Evolutionary conservation across 2,329 filamentous ascomycete genomes (phyloP), one percentile per base, ranked within the genome.

Genomic region (Fusarium veterinarium): DNA sequence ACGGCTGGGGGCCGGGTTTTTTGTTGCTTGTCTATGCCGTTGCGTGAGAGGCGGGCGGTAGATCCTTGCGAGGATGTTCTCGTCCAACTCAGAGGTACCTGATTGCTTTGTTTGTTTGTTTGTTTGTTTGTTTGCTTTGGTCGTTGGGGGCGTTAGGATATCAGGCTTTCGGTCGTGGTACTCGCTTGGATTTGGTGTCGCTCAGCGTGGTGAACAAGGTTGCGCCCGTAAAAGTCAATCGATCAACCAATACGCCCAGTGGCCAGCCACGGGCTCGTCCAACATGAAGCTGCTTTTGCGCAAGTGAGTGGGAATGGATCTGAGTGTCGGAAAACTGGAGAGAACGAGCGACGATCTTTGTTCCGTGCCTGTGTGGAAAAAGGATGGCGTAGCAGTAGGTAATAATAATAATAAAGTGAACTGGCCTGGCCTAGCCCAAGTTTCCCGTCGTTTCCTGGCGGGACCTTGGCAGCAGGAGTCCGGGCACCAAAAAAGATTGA

Each of bases 381-480:
- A 58, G 60, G 59, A 64, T 46, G 62, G 57, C 53, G 30, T 51
- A 51, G 44, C 28, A 53, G 53, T 67, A 52, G 16, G 14, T n/a
- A 46, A 11, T 31, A 30, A 56, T 63, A 64, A 45, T 28, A 62
- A 69, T 58, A 58, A 63, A 68, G 63, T 61, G 28, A 64, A 51
- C 62, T 65, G 46, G 30, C 37, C 60, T 60, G 31, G 53, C 57
- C 70, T 68, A 72, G 72, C 46, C 75, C 66, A 76, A 75, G 75
- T 75, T 76, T 75, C n/a, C n/a, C n/a, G n/a, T n/a, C 71, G 72
- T 76, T 76, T 76, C 68, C 65, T 66, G 46, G 62, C 65, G 51
- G 64, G 51, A 30, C 44, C 68, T 64, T 73, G 62, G 58, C 60
- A 42, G 46, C 42, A 56, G 63, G 66, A 60, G 58, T 71, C 57